Base-by-base conservation (phyloP, 2,329 filamentous ascomycete species). In the Talaromyces atroroseus region DNA sequence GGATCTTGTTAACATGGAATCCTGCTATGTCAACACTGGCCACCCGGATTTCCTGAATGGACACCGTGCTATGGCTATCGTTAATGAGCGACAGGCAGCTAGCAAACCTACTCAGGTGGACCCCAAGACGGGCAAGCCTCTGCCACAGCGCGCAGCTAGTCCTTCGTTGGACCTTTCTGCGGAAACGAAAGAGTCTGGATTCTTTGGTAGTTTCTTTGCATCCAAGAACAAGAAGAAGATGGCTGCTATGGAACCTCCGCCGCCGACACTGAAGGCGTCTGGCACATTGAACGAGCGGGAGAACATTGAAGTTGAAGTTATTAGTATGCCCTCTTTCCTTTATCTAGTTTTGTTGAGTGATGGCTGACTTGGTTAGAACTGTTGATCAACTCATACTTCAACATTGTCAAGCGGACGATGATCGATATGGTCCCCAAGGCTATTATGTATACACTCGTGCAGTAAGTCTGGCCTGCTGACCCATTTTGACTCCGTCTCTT, bases 171-270 rank as follows among this genome's bases (percentile, higher is more conserved):
- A 85, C 54, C 70, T 75, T 51, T 76, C 84, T 45, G 74, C 78
- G 18, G 56, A 58, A 32, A 75, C 77, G 36, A 53, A 56, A 45
- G 57, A 59, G 6, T 49, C 20, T 21, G 91, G 92, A 38, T 99
- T 99, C 82, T 99, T 99, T 66, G 94, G 94, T 64, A 95, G 90
- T 68, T 99, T 99, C 83, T 99, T 96, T 71, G 90, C 94, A 11
- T 92, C 90, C 69, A 99, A 97, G 84, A 99, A 97, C 79, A 99
- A 97, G 86, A 99, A 99, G 87, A 97, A 96, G 86, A 95, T 95
- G 77, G 94, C 94, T n/a, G 92, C 92, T 49, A 99, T 99, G 94
- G 94, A 99, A 72, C 81, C 94, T 14, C 94, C 94, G 40, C 94
- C 94, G 60, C 84, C 94, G 29, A 92, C 85, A 44, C 84, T 99